Evolutionary conservation across 148 eudicot genomes (phyloP).

Genomic region (Chenopodium formosanum): DNA sequence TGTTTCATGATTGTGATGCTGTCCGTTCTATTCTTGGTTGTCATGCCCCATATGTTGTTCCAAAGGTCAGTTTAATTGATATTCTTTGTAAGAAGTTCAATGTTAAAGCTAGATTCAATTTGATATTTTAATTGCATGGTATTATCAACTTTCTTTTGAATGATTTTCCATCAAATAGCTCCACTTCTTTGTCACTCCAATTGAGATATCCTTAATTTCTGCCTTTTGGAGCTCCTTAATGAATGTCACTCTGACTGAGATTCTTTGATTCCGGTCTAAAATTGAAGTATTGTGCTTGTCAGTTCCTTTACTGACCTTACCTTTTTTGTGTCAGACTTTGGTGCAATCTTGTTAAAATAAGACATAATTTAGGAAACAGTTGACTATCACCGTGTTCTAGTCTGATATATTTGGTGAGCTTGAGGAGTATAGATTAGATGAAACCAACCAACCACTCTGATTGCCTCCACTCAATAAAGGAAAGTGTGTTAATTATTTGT

Average conservation of each 20-base stretch:
- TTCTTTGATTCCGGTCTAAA: neutral
- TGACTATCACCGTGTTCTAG: neutral
- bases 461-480: neutral
- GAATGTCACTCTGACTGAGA: no score
- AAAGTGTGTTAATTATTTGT: no score
- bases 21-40: constrained; percentile 71
- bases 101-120: constrained; percentile 2
- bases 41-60: constrained; percentile 75
- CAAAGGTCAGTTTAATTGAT: constrained; percentile 62
- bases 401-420: neutral
- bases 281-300: neutral
- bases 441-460: neutral
- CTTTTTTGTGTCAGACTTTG: neutral
- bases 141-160: neutral
- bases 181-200: neutral
- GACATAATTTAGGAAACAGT: neutral
- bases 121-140: constrained; percentile 8
- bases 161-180: neutral
- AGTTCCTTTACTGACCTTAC: neutral
- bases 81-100: neutral
- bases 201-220: neutral
- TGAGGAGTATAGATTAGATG: neutral
- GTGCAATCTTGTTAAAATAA: neutral
- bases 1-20: constrained; percentile 75
- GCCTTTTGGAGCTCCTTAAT: neutral